Percentiles rank a stretch among this genome's conserved stretches.
Conservation (phyloP, 306 rosid species). For the Dicorynia guianensis region DNA sequence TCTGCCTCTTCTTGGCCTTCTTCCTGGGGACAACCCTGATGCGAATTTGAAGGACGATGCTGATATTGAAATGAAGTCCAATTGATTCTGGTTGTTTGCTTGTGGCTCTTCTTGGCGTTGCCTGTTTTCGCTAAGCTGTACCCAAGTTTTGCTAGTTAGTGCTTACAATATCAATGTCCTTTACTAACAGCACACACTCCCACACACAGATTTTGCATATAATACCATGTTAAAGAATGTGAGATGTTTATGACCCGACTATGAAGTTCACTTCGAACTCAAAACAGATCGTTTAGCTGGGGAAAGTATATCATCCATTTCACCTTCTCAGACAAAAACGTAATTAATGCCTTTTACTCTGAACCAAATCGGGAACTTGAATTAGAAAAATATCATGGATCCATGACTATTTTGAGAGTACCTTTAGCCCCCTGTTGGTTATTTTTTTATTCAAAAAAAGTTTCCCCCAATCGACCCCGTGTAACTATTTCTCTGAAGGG, state of each 20-base stretch:
- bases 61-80: slow-evolving; percentile 80
- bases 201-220: slow-evolving; percentile 37
- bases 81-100: slow-evolving; percentile 49
- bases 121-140: slow-evolving; percentile 23
- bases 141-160: slow-evolving; percentile 11
- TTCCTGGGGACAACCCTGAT: slow-evolving; percentile 69
- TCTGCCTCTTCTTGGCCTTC: slow-evolving; percentile 91
- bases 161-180: slow-evolving; percentile 39
- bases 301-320: too few relatives aligned
- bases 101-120: slow-evolving; percentile 24
- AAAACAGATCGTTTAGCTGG: too few relatives aligned
- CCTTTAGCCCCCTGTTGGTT: too few relatives aligned
- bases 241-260: not conserved
- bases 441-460: too few relatives aligned
- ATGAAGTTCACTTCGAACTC: slow-evolving; percentile 28
- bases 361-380: too few relatives aligned
- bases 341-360: too few relatives aligned
- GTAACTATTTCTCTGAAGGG: too few relatives aligned
- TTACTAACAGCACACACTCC: not conserved
- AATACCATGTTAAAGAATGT: slow-evolving; percentile 28
- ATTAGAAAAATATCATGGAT: too few relatives aligned
- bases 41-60: slow-evolving; percentile 50
- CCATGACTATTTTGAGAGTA: too few relatives aligned
- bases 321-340: too few relatives aligned
- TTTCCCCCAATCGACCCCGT: too few relatives aligned